A percentile compares a stretch with the other conserved stretches of the same genome.
Evolutionary conservation across 306 rosid genomes (phyloP).

Genomic region (Corylus americana): DNA sequence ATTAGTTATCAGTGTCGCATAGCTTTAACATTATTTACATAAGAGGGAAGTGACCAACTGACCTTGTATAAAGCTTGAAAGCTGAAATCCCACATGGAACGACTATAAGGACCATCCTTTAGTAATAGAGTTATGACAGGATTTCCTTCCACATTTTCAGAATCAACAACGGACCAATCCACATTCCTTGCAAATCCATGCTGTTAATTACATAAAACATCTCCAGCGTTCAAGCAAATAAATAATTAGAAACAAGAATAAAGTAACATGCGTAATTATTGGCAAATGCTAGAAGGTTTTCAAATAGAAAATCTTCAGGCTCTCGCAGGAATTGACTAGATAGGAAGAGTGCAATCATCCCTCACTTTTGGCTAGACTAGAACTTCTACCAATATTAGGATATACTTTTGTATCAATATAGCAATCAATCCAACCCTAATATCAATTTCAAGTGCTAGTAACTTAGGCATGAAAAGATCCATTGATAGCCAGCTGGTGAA

Average conservation of each 20-base stretch:
- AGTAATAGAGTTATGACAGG: constrained; percentile 73
- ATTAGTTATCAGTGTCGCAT: background rate
- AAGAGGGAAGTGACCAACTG: constrained; percentile 26
- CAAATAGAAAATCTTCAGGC: background rate
- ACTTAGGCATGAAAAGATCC: background rate
- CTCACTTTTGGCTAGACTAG: background rate
- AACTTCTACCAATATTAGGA: background rate
- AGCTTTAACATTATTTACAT: constrained; percentile 17
- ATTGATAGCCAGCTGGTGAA: background rate
- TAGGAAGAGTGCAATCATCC: background rate
- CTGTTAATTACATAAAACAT: constrained; percentile 45
- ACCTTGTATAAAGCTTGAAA: constrained; percentile 93
- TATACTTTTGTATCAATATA: background rate
- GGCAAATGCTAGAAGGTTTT: background rate
- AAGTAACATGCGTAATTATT: background rate
- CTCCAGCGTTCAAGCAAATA: constrained; percentile 17
- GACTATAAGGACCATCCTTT: constrained; percentile 77
- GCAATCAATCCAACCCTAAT: constrained; percentile 2
- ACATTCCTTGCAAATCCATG: constrained; percentile 92
- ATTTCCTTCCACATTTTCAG: constrained; percentile 74
- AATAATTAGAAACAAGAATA: constrained; percentile 9
- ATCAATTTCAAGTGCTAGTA: background rate
- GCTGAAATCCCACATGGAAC: constrained; percentile 90
- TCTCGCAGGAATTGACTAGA: background rate
- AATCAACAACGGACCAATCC: constrained; percentile 79